Percentiles rank a stretch among this genome's conserved stretches.
phyloP scores from a whole-genome alignment of 176 grass and related monocot genomes.

The Rhipidocladum racemiflorum region DNA sequence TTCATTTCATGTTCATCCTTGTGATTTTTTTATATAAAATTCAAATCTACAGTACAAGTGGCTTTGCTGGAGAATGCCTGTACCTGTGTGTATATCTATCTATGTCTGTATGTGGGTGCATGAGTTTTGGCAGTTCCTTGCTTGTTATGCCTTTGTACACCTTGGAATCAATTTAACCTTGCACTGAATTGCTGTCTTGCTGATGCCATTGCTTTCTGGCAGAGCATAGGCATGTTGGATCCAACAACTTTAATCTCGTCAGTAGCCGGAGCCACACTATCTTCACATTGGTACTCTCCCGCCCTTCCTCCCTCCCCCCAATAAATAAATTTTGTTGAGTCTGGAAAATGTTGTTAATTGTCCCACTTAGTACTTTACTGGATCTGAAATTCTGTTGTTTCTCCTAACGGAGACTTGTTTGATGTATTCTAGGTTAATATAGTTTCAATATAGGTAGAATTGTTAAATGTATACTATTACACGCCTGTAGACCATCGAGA shows the following conservation, averaged over 20 bases:
- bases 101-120: not conserved
- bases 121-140: slow-evolving; percentile 17
- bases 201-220: slow-evolving; percentile 37
- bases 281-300: slow-evolving; percentile 76
- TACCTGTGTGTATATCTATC: slow-evolving; percentile 1
- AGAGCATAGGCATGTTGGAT: slow-evolving; percentile 98
- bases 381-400: slow-evolving; percentile 31
- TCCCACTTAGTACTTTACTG: slow-evolving; percentile 11
- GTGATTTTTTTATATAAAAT: not conserved
- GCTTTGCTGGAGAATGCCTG: not conserved
- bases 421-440: slow-evolving; percentile 27
- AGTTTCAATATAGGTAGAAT: slow-evolving; percentile 19
- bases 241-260: slow-evolving; percentile 97
- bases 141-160: not conserved
- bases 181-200: slow-evolving; percentile 26
- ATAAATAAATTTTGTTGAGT: not conserved
- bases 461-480: slow-evolving; percentile 22
- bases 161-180: slow-evolving; percentile 15
- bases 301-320: not conserved
- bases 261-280: slow-evolving; percentile 99
- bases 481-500: slow-evolving; percentile 81
- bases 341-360: not conserved
- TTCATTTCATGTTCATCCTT: slow-evolving; percentile 2
- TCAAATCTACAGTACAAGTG: not conserved
- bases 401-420: slow-evolving; percentile 15